phyloP scores from a whole-genome alignment of 306 rosid genomes.

The Elaeagnus macrophylla region DNA sequence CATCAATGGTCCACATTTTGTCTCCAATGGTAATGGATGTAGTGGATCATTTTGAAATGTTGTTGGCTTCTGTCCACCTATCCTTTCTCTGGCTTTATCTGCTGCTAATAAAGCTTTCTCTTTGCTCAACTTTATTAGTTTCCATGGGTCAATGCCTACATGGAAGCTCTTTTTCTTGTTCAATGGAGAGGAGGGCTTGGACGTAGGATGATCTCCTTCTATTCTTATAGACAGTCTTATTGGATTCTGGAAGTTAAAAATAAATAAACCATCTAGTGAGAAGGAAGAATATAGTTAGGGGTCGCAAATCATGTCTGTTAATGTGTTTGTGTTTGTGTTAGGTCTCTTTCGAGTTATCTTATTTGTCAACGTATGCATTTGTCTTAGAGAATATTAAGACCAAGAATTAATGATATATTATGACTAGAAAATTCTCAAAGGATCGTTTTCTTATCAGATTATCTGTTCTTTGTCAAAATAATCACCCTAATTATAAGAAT shows the following conservation, averaged over 20 bases:
- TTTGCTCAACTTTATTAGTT: conserved; percentile 63
- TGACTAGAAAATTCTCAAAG: too few species aligned
- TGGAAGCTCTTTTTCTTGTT: conserved; percentile 53
- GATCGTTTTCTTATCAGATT: too few species aligned
- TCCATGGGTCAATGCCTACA: conserved; percentile 80
- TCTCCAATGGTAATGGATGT: conserved; percentile 75
- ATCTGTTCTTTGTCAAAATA: too few species aligned
- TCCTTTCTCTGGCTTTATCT: conserved; percentile 73
- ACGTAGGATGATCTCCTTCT: conserved; percentile 54
- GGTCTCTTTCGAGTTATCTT: too few species aligned
- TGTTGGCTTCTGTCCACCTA: conserved; percentile 42
- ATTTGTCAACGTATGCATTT: too few species aligned
- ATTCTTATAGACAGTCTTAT: conserved; percentile 65
- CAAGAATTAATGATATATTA: too few species aligned
- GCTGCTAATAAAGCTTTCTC: conserved; percentile 75
- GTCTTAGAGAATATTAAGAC: too few species aligned
- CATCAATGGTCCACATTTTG: conserved; percentile 41
- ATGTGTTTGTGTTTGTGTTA: too few species aligned
- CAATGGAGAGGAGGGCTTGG: conserved; percentile 18
- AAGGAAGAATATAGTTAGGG: background rate
- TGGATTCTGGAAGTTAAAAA: conserved; percentile 44
- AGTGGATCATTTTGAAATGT: conserved; percentile 33
- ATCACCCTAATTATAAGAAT: background rate
- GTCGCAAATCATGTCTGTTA: too few species aligned
- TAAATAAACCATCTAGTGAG: conserved; percentile 12